Conservation (phyloP, 164 flowering plant species). For the Berberis vulgaris region DNA sequence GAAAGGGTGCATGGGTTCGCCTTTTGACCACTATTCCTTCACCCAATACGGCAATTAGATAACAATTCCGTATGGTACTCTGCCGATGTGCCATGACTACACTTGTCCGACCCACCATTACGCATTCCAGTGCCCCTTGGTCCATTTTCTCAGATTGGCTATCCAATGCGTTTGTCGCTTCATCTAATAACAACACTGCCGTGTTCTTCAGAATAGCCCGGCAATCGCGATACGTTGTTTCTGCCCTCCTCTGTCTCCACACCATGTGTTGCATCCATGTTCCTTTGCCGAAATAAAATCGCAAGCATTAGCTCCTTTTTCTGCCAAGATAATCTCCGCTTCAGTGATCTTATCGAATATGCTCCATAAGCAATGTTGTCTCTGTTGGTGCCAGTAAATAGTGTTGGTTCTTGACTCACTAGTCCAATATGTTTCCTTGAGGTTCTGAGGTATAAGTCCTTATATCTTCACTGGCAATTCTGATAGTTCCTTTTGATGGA, state of each 20-base stretch:
- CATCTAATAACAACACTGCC: conserved; percentile 8
- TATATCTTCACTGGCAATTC: not conserved
- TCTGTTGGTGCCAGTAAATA: not conserved
- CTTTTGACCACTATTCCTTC: conserved; percentile 38
- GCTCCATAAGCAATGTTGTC: conserved; percentile 3
- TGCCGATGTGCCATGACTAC: conserved; percentile 44
- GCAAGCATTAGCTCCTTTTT: not conserved
- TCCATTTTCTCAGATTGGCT: conserved; percentile 34
- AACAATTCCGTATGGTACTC: conserved; percentile 33
- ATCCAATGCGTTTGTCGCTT: conserved; percentile 40
- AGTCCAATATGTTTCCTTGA: not conserved
- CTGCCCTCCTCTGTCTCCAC: conserved; percentile 2
- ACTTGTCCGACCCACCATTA: conserved; percentile 34
- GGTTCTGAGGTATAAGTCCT: not conserved
- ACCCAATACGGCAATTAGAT: conserved; percentile 32
- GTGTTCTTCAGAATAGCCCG: not conserved
- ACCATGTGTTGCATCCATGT: not conserved
- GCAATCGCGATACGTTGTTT: not conserved
- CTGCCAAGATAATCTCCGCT: not conserved
- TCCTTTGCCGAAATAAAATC: not conserved
- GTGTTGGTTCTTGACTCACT: not conserved
- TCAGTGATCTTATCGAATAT: not conserved
- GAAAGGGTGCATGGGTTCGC: conserved; percentile 28
- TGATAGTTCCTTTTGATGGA: not conserved
- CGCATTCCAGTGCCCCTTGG: conserved; percentile 33